phyloP scores from a whole-genome alignment of 2,329 filamentous ascomycete species.

The Dactylonectria estremocensis region DNA sequence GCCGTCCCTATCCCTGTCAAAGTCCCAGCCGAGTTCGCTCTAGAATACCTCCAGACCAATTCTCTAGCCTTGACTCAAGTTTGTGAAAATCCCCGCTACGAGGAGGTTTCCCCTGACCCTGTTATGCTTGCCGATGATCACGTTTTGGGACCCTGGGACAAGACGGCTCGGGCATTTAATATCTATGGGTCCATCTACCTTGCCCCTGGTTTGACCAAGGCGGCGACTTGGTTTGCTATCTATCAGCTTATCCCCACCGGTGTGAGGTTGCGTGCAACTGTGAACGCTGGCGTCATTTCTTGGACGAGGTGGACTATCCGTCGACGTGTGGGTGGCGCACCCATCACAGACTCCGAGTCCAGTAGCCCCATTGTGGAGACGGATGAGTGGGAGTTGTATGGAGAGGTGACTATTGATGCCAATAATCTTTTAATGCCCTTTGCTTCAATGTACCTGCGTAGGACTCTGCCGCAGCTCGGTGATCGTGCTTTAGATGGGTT shows the following conservation, averaged over 20 bases:
- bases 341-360: no score
- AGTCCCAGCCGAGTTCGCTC: slow-evolving; percentile 1
- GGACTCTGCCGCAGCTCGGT: background rate
- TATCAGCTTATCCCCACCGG: slow-evolving; percentile 8
- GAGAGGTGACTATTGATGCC: no score
- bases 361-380: no score
- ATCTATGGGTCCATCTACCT: slow-evolving; percentile 5
- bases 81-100: background rate
- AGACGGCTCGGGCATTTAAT: background rate
- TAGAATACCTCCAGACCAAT: slow-evolving; percentile 7
- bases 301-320: slow-evolving; percentile 14
- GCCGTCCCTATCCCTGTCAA: slow-evolving; percentile 3
- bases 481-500: background rate
- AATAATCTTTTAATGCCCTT: background rate
- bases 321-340: background rate
- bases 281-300: background rate
- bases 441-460: background rate
- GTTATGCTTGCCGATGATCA: slow-evolving; percentile 3
- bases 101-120: slow-evolving; percentile 7
- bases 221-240: background rate
- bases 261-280: background rate
- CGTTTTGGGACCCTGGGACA: slow-evolving; percentile 7
- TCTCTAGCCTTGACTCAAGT: slow-evolving; percentile 7
- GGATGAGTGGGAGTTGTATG: no score
- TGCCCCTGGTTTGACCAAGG: slow-evolving; percentile 2